Evolutionary conservation across 441 rosid genomes (phyloP).

Genomic region (Bocquillonia castaneifolia): DNA sequence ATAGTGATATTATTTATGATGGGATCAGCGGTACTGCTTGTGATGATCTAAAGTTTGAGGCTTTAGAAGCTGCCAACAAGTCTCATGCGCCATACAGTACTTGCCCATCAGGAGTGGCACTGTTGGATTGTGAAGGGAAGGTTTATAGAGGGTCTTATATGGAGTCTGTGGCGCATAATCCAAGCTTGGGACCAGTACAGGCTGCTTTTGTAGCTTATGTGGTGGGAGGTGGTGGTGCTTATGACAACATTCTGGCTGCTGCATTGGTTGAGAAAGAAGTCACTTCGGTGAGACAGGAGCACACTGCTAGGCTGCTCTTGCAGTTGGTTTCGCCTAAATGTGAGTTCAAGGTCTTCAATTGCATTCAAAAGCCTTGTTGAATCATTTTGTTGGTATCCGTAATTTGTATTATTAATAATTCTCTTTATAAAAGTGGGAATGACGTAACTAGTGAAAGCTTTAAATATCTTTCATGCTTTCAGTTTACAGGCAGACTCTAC

Average conservation of each 20-base stretch:
- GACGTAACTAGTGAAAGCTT: too few relatives aligned
- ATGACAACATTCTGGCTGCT: conserved; percentile 60
- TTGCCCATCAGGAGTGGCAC: conserved; percentile 81
- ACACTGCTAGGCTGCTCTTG: conserved; percentile 45
- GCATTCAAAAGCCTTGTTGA: conserved; percentile 14
- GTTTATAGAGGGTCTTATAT: conserved; percentile 70
- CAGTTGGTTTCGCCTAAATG: conserved; percentile 46
- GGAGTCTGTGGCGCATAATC: conserved; percentile 95
- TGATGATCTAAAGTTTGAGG: conserved; percentile 32
- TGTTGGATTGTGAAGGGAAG: conserved; percentile 67
- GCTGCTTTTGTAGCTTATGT: conserved; percentile 78
- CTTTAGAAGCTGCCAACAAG: conserved; percentile 65
- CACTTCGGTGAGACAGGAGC: conserved; percentile 44
- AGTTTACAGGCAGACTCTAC: too few relatives aligned
- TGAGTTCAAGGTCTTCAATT: conserved; percentile 45
- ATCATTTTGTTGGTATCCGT: background rate
- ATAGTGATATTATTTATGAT: conserved; percentile 22
- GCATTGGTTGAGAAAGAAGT: conserved; percentile 56
- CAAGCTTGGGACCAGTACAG: conserved; percentile 84
- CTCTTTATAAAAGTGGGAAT: too few relatives aligned
- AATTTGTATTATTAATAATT: background rate
- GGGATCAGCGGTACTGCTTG: conserved; percentile 4
- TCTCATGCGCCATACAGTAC: conserved; percentile 83
- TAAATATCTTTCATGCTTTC: too few relatives aligned
- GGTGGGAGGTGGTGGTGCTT: conserved; percentile 63